phyloP scores from a whole-genome alignment of 305 asterid species.

The Fraxinus velutina region DNA sequence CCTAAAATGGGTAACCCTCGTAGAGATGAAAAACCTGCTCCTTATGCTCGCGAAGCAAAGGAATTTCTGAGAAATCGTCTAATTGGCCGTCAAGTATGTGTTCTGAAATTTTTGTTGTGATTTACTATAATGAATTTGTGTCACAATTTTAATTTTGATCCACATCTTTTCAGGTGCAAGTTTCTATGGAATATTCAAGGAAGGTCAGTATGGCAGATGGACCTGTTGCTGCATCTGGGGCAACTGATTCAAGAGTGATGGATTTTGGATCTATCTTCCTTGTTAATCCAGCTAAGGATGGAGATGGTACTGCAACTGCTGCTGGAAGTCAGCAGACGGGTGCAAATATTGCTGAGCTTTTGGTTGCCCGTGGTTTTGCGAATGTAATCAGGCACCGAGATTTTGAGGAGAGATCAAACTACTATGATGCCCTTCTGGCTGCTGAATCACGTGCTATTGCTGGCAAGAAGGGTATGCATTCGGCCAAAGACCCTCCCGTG shows the following conservation, averaged over 20 bases:
- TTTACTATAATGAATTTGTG: conserved; percentile 10
- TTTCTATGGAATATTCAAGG: conserved; percentile 94
- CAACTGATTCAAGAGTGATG: conserved; percentile 74
- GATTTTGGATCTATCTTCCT: conserved; percentile 94
- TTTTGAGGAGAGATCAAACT: conserved; percentile 93
- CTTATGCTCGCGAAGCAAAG: conserved; percentile 96
- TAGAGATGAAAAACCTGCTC: conserved; percentile 83
- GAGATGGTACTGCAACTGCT: conserved; percentile 55
- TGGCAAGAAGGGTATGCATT: conserved; percentile 88
- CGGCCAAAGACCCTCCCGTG: conserved; percentile 83
- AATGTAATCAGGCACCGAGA: conserved; percentile 91
- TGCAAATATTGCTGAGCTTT: conserved; percentile 75
- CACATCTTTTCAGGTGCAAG: conserved; percentile 59
- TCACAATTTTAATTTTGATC: conserved; percentile 20
- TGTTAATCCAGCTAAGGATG: conserved; percentile 55
- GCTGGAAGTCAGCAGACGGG: conserved; percentile 59
- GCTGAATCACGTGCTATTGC: conserved; percentile 83
- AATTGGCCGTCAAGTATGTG: conserved; percentile 79
- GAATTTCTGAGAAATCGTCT: conserved; percentile 86
- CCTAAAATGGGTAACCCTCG: conserved; percentile 99
- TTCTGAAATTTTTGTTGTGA: not conserved
- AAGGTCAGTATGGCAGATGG: conserved; percentile 77
- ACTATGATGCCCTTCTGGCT: conserved; percentile 78
- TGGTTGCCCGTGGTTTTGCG: conserved; percentile 88
- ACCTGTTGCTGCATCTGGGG: conserved; percentile 44